Conservation (phyloP, 805 yeast species). For the Priceomyces melissophilus region DNA sequence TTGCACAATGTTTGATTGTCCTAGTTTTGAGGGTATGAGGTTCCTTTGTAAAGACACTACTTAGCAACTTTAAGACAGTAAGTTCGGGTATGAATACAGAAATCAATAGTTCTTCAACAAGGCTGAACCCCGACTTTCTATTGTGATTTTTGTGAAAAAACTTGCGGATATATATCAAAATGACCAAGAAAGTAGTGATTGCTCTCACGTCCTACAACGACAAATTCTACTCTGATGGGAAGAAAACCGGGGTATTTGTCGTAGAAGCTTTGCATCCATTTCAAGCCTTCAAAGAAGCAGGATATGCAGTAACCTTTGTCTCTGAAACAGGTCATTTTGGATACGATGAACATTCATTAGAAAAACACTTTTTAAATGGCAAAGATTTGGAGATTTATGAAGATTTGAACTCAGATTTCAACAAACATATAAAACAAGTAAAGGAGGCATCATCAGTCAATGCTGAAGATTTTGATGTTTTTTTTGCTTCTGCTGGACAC, state of each 20-base stretch:
- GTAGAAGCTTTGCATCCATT: constrained; percentile 61
- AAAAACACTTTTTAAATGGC: constrained; percentile 33
- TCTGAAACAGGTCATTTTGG: constrained; percentile 59
- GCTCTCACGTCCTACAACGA: constrained; percentile 43
- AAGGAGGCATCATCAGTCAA: constrained; percentile 49
- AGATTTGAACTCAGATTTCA: constrained; percentile 37
- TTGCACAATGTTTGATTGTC: too few species aligned
- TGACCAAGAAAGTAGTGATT: constrained; percentile 35
- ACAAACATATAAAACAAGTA: constrained; percentile 32
- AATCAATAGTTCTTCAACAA: too few species aligned
- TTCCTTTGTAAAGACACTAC: too few species aligned
- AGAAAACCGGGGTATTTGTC: constrained; percentile 58
- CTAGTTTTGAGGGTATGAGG: too few species aligned
- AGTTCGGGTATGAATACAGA: too few species aligned
- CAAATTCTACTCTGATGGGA: constrained; percentile 54
- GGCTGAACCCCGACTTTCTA: too few species aligned
- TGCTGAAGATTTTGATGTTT: constrained; percentile 47
- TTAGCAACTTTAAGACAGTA: too few species aligned
- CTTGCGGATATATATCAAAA: too few species aligned
- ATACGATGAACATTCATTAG: constrained; percentile 54
- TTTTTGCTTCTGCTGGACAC: constrained; percentile 68
- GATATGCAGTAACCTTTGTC: constrained; percentile 52
- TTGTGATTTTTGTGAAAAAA: too few species aligned
- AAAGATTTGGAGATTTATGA: constrained; percentile 41
- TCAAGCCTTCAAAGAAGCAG: constrained; percentile 43